Conservation (phyloP, 2,329 filamentous ascomycete species). For the Elsinoe ampelina region DNA sequence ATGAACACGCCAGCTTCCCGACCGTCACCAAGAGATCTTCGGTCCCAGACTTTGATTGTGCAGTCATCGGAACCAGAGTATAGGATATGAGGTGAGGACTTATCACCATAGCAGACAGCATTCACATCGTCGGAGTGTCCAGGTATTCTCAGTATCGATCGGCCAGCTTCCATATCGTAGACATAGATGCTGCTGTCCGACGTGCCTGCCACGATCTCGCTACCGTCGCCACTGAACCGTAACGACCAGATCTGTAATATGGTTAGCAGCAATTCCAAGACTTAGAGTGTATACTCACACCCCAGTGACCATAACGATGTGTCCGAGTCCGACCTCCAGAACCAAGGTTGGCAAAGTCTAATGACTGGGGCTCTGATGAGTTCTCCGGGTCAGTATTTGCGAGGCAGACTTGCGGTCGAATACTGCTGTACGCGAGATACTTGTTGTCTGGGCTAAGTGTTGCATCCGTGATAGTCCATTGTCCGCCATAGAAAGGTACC, state of each 20-base stretch:
- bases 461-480: constrained; percentile 95
- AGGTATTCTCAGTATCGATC: constrained; percentile 61
- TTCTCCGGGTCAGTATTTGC: constrained; percentile 80
- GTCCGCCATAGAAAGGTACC: constrained; percentile 83
- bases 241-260: constrained; percentile 62
- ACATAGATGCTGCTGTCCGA: constrained; percentile 71
- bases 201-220: constrained; percentile 84
- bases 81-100: constrained; percentile 78
- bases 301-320: constrained; percentile 32
- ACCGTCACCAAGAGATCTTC: constrained; percentile 56
- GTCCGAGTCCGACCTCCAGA: constrained; percentile 22
- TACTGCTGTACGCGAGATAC: constrained; percentile 85
- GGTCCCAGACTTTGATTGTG: constrained; percentile 92
- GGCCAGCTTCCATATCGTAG: constrained; percentile 79
- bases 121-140: constrained; percentile 89
- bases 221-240: constrained; percentile 83
- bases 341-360: constrained; percentile 58
- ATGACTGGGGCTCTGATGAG: constrained; percentile 63
- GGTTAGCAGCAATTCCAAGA: neutral
- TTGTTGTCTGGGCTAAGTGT: constrained; percentile 84
- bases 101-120: constrained; percentile 90
- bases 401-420: constrained; percentile 72
- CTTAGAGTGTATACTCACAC: constrained; percentile 27
- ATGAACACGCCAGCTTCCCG: constrained; percentile 56
- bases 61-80: constrained; percentile 95